Percentiles rank a stretch among this genome's conserved stretches.
Evolutionary conservation across 2,329 filamentous ascomycete genomes (phyloP).

Genomic region (Plectosphaerella plurivora): DNA sequence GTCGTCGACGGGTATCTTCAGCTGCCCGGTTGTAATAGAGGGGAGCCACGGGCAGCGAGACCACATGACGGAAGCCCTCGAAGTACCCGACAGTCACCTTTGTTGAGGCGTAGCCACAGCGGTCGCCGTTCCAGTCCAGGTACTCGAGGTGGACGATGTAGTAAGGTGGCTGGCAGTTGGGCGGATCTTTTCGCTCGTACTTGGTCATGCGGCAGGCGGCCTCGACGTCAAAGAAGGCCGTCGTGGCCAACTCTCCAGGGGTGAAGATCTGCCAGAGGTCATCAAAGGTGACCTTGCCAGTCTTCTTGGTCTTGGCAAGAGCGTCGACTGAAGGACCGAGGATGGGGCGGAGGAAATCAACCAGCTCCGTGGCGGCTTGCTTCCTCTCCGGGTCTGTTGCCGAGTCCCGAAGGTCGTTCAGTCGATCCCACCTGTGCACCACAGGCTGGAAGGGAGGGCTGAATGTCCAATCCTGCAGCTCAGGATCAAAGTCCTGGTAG

Average conservation of each 20-base stretch:
- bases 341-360: constrained; percentile 24
- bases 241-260: constrained; percentile 23
- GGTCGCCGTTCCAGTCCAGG: constrained; percentile 29
- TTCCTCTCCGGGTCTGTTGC: background rate
- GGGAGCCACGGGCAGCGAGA: constrained; percentile 21
- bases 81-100: constrained; percentile 19
- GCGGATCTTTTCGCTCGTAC: constrained; percentile 14
- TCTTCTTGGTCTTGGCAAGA: constrained; percentile 17
- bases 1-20: background rate
- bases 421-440: constrained; percentile 28
- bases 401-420: background rate
- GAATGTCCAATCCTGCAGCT: constrained; percentile 26
- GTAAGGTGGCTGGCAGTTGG: constrained; percentile 4
- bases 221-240: constrained; percentile 27
- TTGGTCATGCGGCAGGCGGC: constrained; percentile 27
- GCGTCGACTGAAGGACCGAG: constrained; percentile 19
- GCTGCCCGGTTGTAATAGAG: constrained; percentile 14
- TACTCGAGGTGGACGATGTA: constrained; percentile 26
- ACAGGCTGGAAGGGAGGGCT: constrained; percentile 24
- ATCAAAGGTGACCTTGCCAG: constrained; percentile 22
- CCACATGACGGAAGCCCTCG: constrained; percentile 19
- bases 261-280: constrained; percentile 31
- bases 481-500: constrained; percentile 28
- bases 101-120: constrained; percentile 20
- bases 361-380: constrained; percentile 11